phyloP scores from a whole-genome alignment of 1,284 basidiomycete species.

The Neolentinus lepideus region DNA sequence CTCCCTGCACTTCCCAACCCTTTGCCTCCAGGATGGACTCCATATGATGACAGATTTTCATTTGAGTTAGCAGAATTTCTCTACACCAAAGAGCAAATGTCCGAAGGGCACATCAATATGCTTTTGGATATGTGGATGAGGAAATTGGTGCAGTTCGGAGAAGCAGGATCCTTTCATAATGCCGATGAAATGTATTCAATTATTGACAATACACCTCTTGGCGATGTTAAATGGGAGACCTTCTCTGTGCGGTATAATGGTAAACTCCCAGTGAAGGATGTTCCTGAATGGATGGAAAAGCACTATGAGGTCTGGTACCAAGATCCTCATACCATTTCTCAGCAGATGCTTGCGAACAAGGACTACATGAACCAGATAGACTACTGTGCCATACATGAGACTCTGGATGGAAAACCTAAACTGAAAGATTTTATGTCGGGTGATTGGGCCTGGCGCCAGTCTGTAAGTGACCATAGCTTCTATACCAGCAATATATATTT shows the following conservation, averaged over 20 bases:
- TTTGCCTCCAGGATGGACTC: too few relatives aligned
- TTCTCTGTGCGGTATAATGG: slow-evolving; percentile 8
- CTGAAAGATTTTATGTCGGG: slow-evolving; percentile 13
- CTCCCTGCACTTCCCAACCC: too few relatives aligned
- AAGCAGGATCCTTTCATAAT: not conserved
- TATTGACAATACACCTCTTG: slow-evolving; percentile 6
- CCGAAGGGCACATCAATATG: too few relatives aligned
- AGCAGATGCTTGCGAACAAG: slow-evolving; percentile 7
- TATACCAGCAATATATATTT: not conserved
- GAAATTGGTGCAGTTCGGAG: too few relatives aligned
- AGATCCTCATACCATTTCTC: slow-evolving; percentile 5
- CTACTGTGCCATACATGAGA: slow-evolving; percentile 12
- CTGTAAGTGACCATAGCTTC: slow-evolving; percentile 7
- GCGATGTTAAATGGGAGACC: slow-evolving; percentile 9
- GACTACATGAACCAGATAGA: slow-evolving; percentile 18
- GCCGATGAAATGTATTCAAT: slow-evolving; percentile 12
- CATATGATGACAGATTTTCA: too few relatives aligned
- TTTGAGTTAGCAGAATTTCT: too few relatives aligned
- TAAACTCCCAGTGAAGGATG: slow-evolving; percentile 1
- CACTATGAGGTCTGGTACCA: slow-evolving; percentile 10
- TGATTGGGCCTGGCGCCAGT: slow-evolving; percentile 13
- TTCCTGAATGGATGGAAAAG: slow-evolving; percentile 12
- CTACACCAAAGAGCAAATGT: too few relatives aligned
- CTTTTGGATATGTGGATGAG: too few relatives aligned
- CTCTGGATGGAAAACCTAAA: slow-evolving; percentile 2